A percentile compares a stretch with the other conserved stretches of the same genome.
Evolutionary conservation across 2,329 filamentous ascomycete genomes (phyloP).

Genomic region (Verticillium dahliae): DNA sequence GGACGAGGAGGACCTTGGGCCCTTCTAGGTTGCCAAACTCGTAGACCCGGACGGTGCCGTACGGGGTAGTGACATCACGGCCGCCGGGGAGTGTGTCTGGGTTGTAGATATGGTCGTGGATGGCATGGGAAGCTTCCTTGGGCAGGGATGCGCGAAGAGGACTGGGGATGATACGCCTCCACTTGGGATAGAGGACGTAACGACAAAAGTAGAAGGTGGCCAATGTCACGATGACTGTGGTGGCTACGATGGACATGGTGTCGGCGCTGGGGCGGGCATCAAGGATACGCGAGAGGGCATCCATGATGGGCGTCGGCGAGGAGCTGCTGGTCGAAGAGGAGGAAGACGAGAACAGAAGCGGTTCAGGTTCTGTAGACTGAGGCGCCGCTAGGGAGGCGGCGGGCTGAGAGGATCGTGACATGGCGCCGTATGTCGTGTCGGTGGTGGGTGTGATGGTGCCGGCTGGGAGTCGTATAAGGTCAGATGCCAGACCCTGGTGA

Average conservation of each 20-base stretch:
- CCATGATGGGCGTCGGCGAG: background rate
- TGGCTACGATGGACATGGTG: constrained; percentile 25
- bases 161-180: constrained; percentile 31
- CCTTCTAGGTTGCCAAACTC: constrained; percentile 75
- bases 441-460: background rate
- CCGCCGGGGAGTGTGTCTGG: constrained; percentile 65
- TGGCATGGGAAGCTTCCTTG: constrained; percentile 25
- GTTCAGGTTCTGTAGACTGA: background rate
- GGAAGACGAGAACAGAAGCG: background rate
- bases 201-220: constrained; percentile 27
- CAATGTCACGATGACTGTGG: constrained; percentile 34
- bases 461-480: background rate
- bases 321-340: background rate
- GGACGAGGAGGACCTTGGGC: constrained; percentile 68
- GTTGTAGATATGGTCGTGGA: constrained; percentile 46
- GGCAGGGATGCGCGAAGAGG: constrained; percentile 36
- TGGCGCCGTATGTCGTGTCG: background rate
- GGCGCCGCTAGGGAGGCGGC: background rate
- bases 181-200: constrained; percentile 30
- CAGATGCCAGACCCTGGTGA: background rate
- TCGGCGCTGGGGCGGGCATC: constrained; percentile 4
- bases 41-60: constrained; percentile 71
- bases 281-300: background rate
- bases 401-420: background rate
- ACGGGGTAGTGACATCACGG: constrained; percentile 67